These are phyloP conservation scores for Penicillium silybi DNA, from an alignment of 495 filamentous ascomycete species.

Conservation along the genomic window DNA sequence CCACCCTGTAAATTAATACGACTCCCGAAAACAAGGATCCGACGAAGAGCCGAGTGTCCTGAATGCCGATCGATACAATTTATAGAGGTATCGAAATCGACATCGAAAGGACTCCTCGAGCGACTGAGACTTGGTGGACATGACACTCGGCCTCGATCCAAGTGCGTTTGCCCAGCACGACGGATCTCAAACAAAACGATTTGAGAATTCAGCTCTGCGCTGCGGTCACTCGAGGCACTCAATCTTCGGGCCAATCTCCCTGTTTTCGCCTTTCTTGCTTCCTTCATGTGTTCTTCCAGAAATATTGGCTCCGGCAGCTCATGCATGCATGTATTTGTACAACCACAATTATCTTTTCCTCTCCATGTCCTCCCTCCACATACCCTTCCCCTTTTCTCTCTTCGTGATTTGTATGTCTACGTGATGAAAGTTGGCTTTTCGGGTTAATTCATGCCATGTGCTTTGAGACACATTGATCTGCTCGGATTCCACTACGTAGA, in stretches of 20 bases:
- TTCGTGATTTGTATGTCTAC: constrained; percentile 27
- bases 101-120: background rate
- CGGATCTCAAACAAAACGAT: background rate
- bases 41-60: constrained; percentile 6
- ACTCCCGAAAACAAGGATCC: constrained; percentile 16
- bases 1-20: constrained; percentile 39
- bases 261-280: constrained; percentile 23
- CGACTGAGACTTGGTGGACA: background rate
- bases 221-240: background rate
- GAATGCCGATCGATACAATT: background rate
- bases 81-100: background rate
- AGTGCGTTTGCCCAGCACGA: background rate
- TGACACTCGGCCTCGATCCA: background rate
- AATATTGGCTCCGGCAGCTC: constrained; percentile 34
- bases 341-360: constrained; percentile 29
- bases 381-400: constrained; percentile 21
- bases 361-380: constrained; percentile 17
- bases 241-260: background rate
- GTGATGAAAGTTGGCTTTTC: constrained; percentile 31
- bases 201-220: background rate
- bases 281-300: constrained; percentile 25
- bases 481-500: background rate
- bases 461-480: background rate
- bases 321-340: constrained; percentile 48
- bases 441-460: constrained; percentile 1